These are phyloP conservation scores for Filobasidium uniguttulatum DNA, from an alignment of 1,284 basidiomycete genomes.

Conservation along the genomic window DNA sequence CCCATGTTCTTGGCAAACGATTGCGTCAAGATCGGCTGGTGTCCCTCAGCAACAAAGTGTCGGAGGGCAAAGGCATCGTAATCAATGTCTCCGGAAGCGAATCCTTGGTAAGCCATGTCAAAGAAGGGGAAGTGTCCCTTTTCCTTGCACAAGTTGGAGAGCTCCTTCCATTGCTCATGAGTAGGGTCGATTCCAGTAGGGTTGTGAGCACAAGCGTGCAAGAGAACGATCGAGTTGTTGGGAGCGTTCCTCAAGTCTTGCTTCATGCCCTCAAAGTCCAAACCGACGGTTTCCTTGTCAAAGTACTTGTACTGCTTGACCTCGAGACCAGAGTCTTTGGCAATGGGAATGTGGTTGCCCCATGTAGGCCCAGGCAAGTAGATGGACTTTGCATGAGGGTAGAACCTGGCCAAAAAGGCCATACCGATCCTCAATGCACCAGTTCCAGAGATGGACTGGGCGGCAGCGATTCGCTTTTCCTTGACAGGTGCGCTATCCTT, in stretches of 20 bases:
- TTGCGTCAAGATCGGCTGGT: slow-evolving; percentile 74
- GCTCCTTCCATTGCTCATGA: slow-evolving; percentile 78
- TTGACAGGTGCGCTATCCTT: slow-evolving; percentile 60
- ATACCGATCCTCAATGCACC: slow-evolving; percentile 94
- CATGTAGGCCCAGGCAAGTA: slow-evolving; percentile 91
- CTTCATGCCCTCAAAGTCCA: slow-evolving; percentile 86
- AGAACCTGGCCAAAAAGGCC: slow-evolving; percentile 81
- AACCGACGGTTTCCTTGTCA: slow-evolving; percentile 81
- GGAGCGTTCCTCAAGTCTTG: slow-evolving; percentile 47
- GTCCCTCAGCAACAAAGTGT: slow-evolving; percentile 79
- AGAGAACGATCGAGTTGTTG: slow-evolving; percentile 40
- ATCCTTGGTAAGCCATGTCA: slow-evolving; percentile 80
- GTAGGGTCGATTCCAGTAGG: slow-evolving; percentile 97
- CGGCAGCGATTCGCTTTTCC: slow-evolving; percentile 68
- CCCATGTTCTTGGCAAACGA: slow-evolving; percentile 99
- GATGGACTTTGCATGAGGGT: slow-evolving; percentile 74
- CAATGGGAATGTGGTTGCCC: slow-evolving; percentile 89
- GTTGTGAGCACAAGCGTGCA: slow-evolving; percentile 78
- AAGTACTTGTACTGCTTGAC: slow-evolving; percentile 91
- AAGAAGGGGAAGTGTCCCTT: slow-evolving; percentile 48
- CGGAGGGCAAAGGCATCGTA: slow-evolving; percentile 90
- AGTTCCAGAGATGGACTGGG: slow-evolving; percentile 95
- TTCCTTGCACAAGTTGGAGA: slow-evolving; percentile 67
- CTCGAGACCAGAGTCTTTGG: slow-evolving; percentile 79
- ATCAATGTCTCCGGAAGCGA: slow-evolving; percentile 76